These are phyloP conservation scores for Biancaea sappan DNA, from an alignment of 306 rosid genomes.

Conservation along the genomic window DNA sequence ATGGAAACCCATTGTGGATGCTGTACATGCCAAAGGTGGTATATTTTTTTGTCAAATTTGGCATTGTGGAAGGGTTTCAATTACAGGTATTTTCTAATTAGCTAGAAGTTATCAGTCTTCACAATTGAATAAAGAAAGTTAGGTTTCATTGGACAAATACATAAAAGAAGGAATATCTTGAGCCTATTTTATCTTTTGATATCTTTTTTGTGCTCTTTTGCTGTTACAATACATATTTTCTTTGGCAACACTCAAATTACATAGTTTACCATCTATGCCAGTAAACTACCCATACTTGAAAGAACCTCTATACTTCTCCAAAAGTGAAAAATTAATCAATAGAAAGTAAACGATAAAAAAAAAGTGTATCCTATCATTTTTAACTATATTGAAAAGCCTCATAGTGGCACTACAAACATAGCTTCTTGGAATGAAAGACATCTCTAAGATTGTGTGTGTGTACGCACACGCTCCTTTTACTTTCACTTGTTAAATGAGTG, in stretches of 20 bases:
- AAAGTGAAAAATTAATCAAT: neutral
- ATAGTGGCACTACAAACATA: neutral
- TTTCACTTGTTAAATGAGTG: neutral
- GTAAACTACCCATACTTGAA: neutral
- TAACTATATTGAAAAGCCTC: neutral
- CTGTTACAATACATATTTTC: neutral
- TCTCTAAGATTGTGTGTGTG: neutral
- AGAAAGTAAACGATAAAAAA: neutral
- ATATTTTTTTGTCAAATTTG: conserved; percentile 51
- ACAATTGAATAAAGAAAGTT: neutral
- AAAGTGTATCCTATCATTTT: neutral
- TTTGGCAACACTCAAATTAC: neutral
- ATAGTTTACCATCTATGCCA: no score
- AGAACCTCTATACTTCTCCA: neutral
- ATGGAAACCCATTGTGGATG: conserved; percentile 57
- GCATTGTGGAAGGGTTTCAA: conserved; percentile 51
- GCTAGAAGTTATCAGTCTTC: neutral
- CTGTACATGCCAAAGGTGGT: conserved; percentile 62
- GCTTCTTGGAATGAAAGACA: neutral
- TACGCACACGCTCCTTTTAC: neutral
- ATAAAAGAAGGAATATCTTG: neutral
- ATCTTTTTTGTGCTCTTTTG: neutral
- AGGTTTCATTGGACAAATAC: no score
- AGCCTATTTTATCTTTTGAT: neutral
- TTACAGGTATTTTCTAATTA: conserved; percentile 25